Evolutionary conservation across 2,329 filamentous ascomycete genomes (phyloP).

Genomic region (Cryphonectria naterciae): DNA sequence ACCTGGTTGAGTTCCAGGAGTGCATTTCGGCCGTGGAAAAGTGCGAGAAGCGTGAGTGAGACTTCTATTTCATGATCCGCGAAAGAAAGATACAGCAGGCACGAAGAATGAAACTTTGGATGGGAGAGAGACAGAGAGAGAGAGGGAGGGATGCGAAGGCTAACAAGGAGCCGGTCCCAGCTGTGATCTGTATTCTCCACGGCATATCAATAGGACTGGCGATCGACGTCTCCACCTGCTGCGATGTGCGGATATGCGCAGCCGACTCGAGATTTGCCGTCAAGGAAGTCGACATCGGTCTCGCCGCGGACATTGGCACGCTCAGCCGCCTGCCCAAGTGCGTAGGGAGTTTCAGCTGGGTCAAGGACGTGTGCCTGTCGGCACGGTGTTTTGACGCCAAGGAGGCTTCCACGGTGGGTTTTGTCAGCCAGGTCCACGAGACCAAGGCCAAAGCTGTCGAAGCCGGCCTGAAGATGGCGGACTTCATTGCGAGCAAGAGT

Average conservation of each 20-base stretch:
- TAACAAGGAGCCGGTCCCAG: conserved; percentile 43
- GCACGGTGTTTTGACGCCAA: conserved; percentile 70
- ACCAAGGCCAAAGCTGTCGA: conserved; percentile 66
- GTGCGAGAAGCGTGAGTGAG: conserved; percentile 79
- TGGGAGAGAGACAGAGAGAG: background rate
- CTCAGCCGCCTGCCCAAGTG: conserved; percentile 73
- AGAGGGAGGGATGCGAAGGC: background rate
- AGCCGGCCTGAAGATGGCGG: conserved; percentile 66
- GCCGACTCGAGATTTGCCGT: conserved; percentile 67
- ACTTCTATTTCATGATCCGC: background rate
- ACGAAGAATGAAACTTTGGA: background rate
- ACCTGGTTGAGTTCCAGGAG: conserved; percentile 80
- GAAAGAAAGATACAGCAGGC: background rate
- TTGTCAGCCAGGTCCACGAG: conserved; percentile 68
- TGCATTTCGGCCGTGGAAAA: conserved; percentile 77
- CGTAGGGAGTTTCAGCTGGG: conserved; percentile 73
- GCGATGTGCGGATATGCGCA: conserved; percentile 71
- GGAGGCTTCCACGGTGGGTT: conserved; percentile 72
- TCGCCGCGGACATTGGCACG: conserved; percentile 80
- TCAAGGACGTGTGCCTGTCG: conserved; percentile 77
- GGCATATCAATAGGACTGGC: conserved; percentile 78
- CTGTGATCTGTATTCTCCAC: conserved; percentile 81
- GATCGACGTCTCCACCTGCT: conserved; percentile 72
- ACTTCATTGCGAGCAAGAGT: conserved; percentile 75
- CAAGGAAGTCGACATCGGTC: conserved; percentile 81